A percentile compares a stretch with the other conserved stretches of the same genome.
Conservation (phyloP, 2,329 filamentous ascomycete species). For the Tolypocladium paradoxum region DNA sequence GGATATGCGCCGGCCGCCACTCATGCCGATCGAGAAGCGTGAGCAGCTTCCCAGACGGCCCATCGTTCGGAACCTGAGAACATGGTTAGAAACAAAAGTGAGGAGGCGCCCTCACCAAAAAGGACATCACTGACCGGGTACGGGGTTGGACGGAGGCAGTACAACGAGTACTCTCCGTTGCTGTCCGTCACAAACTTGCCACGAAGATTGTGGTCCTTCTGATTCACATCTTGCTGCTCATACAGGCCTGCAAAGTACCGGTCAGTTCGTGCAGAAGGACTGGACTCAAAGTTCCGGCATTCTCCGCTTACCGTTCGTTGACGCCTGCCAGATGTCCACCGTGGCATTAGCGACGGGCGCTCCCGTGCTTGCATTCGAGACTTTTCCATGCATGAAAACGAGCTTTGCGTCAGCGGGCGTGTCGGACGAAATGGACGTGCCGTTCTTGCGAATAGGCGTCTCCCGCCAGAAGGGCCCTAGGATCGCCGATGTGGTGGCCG, state of each 20-base stretch:
- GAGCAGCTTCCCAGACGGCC: slow-evolving; percentile 43
- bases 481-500: slow-evolving; percentile 65
- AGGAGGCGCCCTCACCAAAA: too few species aligned
- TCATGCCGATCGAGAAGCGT: slow-evolving; percentile 43
- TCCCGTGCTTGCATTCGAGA: slow-evolving; percentile 46
- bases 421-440: slow-evolving; percentile 50
- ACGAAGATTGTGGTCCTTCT: slow-evolving; percentile 63
- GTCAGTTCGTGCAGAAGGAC: too few species aligned
- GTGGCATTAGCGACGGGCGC: slow-evolving; percentile 53
- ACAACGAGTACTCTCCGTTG: slow-evolving; percentile 52
- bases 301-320: slow-evolving; percentile 56
- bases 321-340: slow-evolving; percentile 72
- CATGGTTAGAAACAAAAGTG: too few species aligned
- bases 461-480: slow-evolving; percentile 79
- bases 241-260: too few species aligned
- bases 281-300: too few species aligned
- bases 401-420: slow-evolving; percentile 38
- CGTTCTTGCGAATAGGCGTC: slow-evolving; percentile 57
- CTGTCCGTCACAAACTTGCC: slow-evolving; percentile 60
- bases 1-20: slow-evolving; percentile 50
- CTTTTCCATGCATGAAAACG: slow-evolving; percentile 52
- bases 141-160: slow-evolving; percentile 48
- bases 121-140: slow-evolving; percentile 30
- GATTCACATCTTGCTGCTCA: slow-evolving; percentile 62
- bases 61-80: slow-evolving; percentile 30